Base-by-base conservation (phyloP, 768 basidiomycete species). In the Xerocomellus intermedius region DNA sequence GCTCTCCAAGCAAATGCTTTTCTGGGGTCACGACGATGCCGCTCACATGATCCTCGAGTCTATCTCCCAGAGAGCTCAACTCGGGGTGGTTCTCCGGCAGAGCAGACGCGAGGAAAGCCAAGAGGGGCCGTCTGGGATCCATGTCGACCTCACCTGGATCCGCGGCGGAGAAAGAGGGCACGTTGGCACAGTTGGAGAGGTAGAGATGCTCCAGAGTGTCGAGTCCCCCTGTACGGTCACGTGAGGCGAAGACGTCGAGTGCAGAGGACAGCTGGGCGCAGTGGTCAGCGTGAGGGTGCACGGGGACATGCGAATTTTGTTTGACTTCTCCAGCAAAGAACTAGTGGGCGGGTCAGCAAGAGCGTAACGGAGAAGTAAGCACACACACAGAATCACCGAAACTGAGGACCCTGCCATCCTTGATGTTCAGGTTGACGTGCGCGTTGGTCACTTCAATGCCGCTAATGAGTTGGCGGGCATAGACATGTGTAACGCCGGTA, bases 371-470 rank as follows among this genome's bases (percentile, higher is more conserved):
- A 33, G 5, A 7, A 8, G 37, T 9, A 39, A 39, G 13, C 1
- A 54, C 24, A 77, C 86, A 57, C 64, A 91, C 90, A 58, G 91
- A 94, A 69, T 87, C 88, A 46, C 94, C 94, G 62, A 86, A 91
- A 0, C 92, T 94, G 44, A 97, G 65, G n/a, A 98, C 81, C 60
- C 81, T 74, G 38, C 91, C 94, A 53, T 89, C 82, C 72, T 86
- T 86, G 71, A 97, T 77, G 75, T 97, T 97, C 69, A 98, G 74
- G 70, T 98, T 98, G 76, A 97, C 83, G 71, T 96, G 88, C 30
- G 89, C 91, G 64, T 97, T 91, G 8, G 82, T 80, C 19, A 98
- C 92, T 68, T 95, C 91, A 39, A 95, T 75, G 19, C 92, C 93
- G 53, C 88, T 85, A 63, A 94, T 73, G 52, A 89, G 61, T 75